Conservation (phyloP, 257 asterid genomes). For the Solanum etuberosum region DNA sequence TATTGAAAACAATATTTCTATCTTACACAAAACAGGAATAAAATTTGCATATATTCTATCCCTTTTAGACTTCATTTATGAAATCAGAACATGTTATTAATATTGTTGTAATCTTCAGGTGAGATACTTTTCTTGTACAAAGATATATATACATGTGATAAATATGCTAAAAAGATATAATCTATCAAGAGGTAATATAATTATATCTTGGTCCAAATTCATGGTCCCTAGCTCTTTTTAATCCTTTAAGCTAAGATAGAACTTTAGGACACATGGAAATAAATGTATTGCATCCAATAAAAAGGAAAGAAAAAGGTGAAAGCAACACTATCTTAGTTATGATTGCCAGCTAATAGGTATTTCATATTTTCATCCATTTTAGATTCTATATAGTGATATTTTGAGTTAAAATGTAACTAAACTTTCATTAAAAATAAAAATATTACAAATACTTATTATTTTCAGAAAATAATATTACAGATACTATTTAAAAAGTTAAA, state of each 20-base stretch:
- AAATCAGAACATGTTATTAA: not conserved
- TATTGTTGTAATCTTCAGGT: not conserved
- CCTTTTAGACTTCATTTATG: not conserved
- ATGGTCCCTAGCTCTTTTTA: not conserved
- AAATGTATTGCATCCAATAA: not conserved
- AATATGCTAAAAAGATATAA: not conserved
- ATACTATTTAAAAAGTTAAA: not conserved
- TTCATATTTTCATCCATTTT: not conserved
- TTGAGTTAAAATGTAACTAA: not conserved
- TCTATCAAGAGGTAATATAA: not conserved
- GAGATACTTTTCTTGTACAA: not conserved
- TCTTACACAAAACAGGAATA: fast-evolving
- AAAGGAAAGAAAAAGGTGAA: not conserved
- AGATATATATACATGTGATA: not conserved
- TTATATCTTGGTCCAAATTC: not conserved
- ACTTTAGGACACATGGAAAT: not conserved
- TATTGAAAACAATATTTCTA: not conserved
- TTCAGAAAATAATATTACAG: not conserved
- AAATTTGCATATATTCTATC: not conserved
- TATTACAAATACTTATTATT: not conserved
- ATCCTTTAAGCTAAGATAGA: not conserved
- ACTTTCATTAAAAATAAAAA: not conserved
- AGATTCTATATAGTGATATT: not conserved
- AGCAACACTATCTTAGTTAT: not conserved
- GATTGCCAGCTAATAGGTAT: not conserved